Evolutionary conservation across 768 basidiomycete species (phyloP).

Genomic region (Clavulina sp.): DNA sequence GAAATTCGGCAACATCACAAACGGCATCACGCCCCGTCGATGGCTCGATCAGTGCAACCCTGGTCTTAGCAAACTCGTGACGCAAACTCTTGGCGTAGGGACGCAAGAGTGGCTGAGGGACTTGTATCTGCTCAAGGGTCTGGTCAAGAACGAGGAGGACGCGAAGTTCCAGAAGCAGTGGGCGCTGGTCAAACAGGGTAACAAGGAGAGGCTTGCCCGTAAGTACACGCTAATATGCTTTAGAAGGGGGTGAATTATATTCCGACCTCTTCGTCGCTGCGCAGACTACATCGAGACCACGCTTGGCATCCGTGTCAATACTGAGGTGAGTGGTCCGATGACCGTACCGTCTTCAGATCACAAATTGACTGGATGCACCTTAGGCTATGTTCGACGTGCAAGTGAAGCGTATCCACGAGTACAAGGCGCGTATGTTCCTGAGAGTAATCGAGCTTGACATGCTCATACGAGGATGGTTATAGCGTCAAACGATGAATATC

Average conservation of each 20-base stretch:
- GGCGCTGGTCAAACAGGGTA: constrained; percentile 71
- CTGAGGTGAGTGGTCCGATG: constrained; percentile 31
- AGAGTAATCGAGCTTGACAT: background rate
- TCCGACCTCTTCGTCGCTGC: background rate
- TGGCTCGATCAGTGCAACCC: constrained; percentile 93
- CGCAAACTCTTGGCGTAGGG: constrained; percentile 55
- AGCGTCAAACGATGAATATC: constrained; percentile 80
- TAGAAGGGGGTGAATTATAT: background rate
- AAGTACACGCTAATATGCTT: background rate
- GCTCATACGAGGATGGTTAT: background rate
- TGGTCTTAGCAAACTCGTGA: constrained; percentile 66
- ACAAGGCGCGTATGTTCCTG: constrained; percentile 32
- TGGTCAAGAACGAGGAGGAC: constrained; percentile 57
- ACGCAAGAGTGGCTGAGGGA: constrained; percentile 77
- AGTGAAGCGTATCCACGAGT: constrained; percentile 75
- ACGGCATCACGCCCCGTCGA: constrained; percentile 86
- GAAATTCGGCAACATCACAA: constrained; percentile 80
- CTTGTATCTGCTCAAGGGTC: constrained; percentile 55
- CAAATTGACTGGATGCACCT: constrained; percentile 3
- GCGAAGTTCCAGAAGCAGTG: constrained; percentile 60
- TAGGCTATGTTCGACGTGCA: constrained; percentile 14
- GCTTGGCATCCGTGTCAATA: constrained; percentile 53
- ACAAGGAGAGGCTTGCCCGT: constrained; percentile 72
- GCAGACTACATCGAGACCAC: constrained; percentile 44
- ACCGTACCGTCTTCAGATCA: background rate